Percentiles rank a stretch among this genome's conserved stretches.
phyloP scores from a whole-genome alignment of 2,329 filamentous ascomycete genomes.

The Pseudopithomyces maydicus region DNA sequence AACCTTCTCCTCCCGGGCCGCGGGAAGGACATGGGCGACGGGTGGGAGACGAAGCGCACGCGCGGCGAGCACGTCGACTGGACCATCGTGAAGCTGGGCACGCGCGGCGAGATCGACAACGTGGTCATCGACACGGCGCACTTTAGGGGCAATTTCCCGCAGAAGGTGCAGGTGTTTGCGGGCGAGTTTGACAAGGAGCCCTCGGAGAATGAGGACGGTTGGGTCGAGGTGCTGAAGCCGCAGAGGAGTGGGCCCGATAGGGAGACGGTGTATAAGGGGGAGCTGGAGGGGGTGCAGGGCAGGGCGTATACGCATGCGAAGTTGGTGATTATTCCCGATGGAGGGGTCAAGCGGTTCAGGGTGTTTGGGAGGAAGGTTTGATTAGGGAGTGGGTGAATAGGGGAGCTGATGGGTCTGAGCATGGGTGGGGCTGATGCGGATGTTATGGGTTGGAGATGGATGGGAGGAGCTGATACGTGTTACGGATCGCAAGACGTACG shows the following conservation, averaged over 20 bases:
- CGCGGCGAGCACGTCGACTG: constrained; percentile 78
- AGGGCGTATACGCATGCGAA: constrained; percentile 80
- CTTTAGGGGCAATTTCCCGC: constrained; percentile 83
- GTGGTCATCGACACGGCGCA: constrained; percentile 80
- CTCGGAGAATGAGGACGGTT: constrained; percentile 63
- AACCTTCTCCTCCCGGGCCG: constrained; percentile 80
- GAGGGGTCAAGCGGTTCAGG: constrained; percentile 85
- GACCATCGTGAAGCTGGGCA: constrained; percentile 76
- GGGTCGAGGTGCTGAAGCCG: constrained; percentile 69
- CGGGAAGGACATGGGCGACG: constrained; percentile 85
- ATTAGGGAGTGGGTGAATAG: neutral
- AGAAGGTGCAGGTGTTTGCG: constrained; percentile 69
- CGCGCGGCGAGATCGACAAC: constrained; percentile 66
- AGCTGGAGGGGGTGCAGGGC: constrained; percentile 57
- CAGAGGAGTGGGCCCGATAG: constrained; percentile 74
- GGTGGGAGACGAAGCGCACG: constrained; percentile 83
- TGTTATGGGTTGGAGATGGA: no score
- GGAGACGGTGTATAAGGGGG: constrained; percentile 67
- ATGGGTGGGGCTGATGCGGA: no score
- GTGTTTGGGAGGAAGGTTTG: constrained; percentile 66
- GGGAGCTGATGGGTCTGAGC: no score
- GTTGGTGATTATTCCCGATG: constrained; percentile 90
- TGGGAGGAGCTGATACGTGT: no score
- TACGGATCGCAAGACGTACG: no score
- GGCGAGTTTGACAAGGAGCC: constrained; percentile 64